These are phyloP conservation scores for Kwoniella sp. DNA, from an alignment of 768 basidiomycete genomes.

Conservation along the genomic window DNA sequence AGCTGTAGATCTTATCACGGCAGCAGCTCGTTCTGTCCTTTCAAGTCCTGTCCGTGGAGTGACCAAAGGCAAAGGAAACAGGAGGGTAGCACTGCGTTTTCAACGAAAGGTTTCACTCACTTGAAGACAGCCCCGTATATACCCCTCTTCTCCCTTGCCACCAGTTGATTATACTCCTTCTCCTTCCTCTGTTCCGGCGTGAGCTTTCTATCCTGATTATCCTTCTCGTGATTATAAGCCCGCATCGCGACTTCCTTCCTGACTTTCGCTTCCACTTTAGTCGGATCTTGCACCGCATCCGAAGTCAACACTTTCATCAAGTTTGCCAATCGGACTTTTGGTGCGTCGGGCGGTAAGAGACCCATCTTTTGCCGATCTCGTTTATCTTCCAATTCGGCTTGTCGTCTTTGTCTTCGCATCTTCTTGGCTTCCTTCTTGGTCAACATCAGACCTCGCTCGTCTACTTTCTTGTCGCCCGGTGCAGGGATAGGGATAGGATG, in stretches of 20 bases:
- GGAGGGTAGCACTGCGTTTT: no score
- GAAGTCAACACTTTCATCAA: slow-evolving; percentile 97
- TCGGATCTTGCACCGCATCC: slow-evolving; percentile 96
- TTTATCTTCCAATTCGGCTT: slow-evolving; percentile 89
- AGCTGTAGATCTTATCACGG: neutral
- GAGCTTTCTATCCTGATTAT: slow-evolving; percentile 87
- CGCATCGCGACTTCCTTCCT: slow-evolving; percentile 88
- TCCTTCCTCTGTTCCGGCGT: slow-evolving; percentile 86
- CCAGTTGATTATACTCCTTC: slow-evolving; percentile 81
- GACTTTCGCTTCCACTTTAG: slow-evolving; percentile 93
- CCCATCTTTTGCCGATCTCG: slow-evolving; percentile 95
- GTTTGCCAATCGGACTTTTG: slow-evolving; percentile 94
- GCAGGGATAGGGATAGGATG: slow-evolving; percentile 96
- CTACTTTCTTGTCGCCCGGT: slow-evolving; percentile 74
- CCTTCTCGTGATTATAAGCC: slow-evolving; percentile 85
- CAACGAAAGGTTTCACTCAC: slow-evolving; percentile 61
- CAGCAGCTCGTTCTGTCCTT: no score
- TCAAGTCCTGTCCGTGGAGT: no score
- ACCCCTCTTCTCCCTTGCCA: slow-evolving; percentile 84
- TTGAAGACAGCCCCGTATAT: slow-evolving; percentile 84
- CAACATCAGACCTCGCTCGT: slow-evolving; percentile 82
- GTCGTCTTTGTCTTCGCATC: slow-evolving; percentile 84
- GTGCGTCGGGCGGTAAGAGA: slow-evolving; percentile 87
- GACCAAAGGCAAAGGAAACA: no score
- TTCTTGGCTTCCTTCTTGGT: slow-evolving; percentile 99